These are phyloP conservation scores for Scheffersomyces spartinae DNA, from an alignment of 805 yeast species.

Conservation along the genomic window DNA sequence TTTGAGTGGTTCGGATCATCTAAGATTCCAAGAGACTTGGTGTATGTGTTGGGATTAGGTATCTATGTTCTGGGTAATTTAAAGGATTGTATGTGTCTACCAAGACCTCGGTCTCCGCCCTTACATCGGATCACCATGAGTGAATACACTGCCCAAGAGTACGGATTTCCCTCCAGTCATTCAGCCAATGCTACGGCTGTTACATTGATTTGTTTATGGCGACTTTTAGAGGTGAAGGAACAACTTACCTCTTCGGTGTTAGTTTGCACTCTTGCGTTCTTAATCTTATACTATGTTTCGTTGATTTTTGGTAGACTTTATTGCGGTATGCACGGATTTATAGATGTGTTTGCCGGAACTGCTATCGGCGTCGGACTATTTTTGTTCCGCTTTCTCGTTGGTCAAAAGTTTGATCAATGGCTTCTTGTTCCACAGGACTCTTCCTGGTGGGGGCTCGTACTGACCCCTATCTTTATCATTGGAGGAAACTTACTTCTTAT, in stretches of 20 bases:
- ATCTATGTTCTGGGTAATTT: slow-evolving; percentile 61
- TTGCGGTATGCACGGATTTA: slow-evolving; percentile 95
- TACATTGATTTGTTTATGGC: slow-evolving; percentile 32
- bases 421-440: slow-evolving; percentile 19
- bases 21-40: slow-evolving; percentile 45
- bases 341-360: slow-evolving; percentile 62
- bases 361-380: slow-evolving; percentile 48
- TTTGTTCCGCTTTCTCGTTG: slow-evolving; percentile 29
- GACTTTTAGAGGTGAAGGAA: slow-evolving; percentile 4
- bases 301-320: slow-evolving; percentile 74
- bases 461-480: slow-evolving; percentile 25
- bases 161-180: slow-evolving; percentile 92
- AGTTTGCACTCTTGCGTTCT: slow-evolving; percentile 7
- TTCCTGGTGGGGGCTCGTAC: slow-evolving; percentile 8
- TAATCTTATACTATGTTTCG: slow-evolving; percentile 44
- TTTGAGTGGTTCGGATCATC: slow-evolving; percentile 73
- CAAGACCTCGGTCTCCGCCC: slow-evolving; percentile 91
- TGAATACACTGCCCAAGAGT: slow-evolving; percentile 83
- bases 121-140: slow-evolving; percentile 80
- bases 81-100: slow-evolving; percentile 81
- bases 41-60: slow-evolving; percentile 53
- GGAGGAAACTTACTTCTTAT: slow-evolving; percentile 38
- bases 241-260: slow-evolving; percentile 7
- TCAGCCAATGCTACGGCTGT: slow-evolving; percentile 91
- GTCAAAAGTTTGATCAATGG: slow-evolving; percentile 37